phyloP scores from a whole-genome alignment of 768 basidiomycete genomes.

The Tephrocybe sp. region DNA sequence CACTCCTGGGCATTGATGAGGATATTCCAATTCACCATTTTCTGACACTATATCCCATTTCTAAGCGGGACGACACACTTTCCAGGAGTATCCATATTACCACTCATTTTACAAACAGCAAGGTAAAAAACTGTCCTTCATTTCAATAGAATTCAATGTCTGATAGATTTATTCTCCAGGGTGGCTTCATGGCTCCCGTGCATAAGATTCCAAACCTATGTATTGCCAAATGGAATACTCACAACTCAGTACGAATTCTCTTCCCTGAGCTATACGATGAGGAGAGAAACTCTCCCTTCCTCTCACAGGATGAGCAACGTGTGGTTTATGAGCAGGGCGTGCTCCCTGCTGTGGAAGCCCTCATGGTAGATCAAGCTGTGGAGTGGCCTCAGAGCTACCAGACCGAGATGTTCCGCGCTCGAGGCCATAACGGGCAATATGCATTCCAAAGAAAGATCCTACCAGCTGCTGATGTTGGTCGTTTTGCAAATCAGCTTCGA shows the following conservation, averaged over 20 bases:
- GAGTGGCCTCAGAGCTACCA: not conserved
- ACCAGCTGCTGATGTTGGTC: not conserved
- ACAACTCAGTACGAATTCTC: not conserved
- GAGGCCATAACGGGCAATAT: not conserved
- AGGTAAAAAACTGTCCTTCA: not conserved
- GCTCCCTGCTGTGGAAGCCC: conserved; percentile 3
- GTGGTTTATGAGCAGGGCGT: conserved; percentile 14
- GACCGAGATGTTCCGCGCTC: not conserved
- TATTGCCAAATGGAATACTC: conserved; percentile 5
- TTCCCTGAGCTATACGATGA: not conserved
- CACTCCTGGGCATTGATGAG: not conserved
- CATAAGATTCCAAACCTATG: conserved; percentile 9
- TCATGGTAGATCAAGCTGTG: not conserved
- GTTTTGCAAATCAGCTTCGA: not conserved
- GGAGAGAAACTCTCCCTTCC: not conserved
- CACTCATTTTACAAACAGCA: not conserved
- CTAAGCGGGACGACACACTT: conserved; percentile 1
- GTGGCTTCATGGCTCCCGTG: not conserved
- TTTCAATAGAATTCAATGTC: not conserved
- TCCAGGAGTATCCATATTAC: not conserved
- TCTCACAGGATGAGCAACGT: not conserved
- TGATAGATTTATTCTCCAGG: not conserved
- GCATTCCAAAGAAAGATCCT: not conserved
- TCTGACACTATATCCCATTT: not conserved
- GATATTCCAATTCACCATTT: not conserved